Evolutionary conservation across 106 monocot species (phyloP), one percentile per base, ranked within the genome.

Genomic region (Dioscorea zingiberensis): DNA sequence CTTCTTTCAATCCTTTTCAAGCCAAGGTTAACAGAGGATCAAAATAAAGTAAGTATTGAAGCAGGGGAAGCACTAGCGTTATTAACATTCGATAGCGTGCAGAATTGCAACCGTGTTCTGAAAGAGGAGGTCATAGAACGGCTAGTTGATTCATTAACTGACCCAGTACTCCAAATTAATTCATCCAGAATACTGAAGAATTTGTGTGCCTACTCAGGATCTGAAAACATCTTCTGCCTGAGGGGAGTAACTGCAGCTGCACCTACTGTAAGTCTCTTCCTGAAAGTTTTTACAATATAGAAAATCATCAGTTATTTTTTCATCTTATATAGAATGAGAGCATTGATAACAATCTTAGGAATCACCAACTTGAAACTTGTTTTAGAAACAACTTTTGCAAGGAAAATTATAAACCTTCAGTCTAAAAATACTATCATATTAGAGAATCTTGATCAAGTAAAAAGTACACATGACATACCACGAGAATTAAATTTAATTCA

Each of bases 61-160:
- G 94, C 87, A 0, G 94, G 90, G 21, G 87, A 90, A 67, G 86
- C 94, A 3, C 63, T 94, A 58, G 73, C 86, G 3, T 80, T 87
- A 84, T 74, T 94, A 32, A 57, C 84, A 16, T 19, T 94, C 47
- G 87, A 84, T 28, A 94, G 77, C 64, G 21, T 18, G 64, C 46
- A 17, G 17, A 94, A 84, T 47, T 86, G 94, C 60, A 55, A 49
- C 7, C 55, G 81, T 27, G 70, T 94, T 14, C 22, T 84, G 48
- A 68, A 58, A 47, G 49, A 60, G n/a, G 21, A 27, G 9, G 74
- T 69, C 23, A 69, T 84, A n/a, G 70, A 62, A 19, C 59, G 64
- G 44, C 79, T 94, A 0, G 69, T 81, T 0, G 67, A 1, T 2
- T 74, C 76, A 6, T 54, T 90, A 32, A 1, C 47, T 1, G 78